Conservation (phyloP, 2,329 filamentous ascomycete genomes). For the Scedosporium minutisporum region DNA sequence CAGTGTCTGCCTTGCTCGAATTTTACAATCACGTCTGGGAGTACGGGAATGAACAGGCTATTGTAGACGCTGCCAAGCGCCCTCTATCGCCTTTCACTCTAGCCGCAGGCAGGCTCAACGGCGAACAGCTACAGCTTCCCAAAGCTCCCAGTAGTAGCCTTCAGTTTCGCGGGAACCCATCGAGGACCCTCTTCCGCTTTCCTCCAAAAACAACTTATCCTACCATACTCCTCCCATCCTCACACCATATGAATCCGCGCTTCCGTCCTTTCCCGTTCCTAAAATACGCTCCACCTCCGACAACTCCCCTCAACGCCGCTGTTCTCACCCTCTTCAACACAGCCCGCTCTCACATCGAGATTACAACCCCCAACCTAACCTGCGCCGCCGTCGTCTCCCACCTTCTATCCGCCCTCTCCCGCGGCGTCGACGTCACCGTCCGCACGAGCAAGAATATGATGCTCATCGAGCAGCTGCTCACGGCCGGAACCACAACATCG, state of each 20-base stretch:
- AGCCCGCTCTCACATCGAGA: conserved; percentile 50
- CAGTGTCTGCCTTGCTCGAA: conserved; percentile 49
- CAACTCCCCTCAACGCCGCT: conserved; percentile 59
- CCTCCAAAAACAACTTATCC: conserved; percentile 22
- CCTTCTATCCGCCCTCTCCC: conserved; percentile 48
- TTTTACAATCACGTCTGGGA: conserved; percentile 67
- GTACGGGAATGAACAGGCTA: not conserved
- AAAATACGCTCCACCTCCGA: conserved; percentile 38
- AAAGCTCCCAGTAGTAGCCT: not conserved
- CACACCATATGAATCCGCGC: conserved; percentile 59
- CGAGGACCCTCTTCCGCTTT: not conserved
- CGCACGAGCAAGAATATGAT: conserved; percentile 62
- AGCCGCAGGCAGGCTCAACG: not conserved
- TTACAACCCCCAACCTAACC: conserved; percentile 74
- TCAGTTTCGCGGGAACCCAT: conserved; percentile 2
- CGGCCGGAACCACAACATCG: conserved; percentile 63
- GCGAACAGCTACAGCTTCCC: not conserved
- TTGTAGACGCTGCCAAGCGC: not conserved
- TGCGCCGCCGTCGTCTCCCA: conserved; percentile 52
- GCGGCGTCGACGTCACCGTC: conserved; percentile 60
- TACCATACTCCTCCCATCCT: conserved; percentile 62
- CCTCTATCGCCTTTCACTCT: not conserved
- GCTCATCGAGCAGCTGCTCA: conserved; percentile 72
- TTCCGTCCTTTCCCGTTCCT: conserved; percentile 51
- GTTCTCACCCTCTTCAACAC: conserved; percentile 50